Percentiles rank a stretch among this genome's conserved stretches.
Evolutionary conservation across 129 eudicot genomes (phyloP).

Genomic region (Flaveria robusta): DNA sequence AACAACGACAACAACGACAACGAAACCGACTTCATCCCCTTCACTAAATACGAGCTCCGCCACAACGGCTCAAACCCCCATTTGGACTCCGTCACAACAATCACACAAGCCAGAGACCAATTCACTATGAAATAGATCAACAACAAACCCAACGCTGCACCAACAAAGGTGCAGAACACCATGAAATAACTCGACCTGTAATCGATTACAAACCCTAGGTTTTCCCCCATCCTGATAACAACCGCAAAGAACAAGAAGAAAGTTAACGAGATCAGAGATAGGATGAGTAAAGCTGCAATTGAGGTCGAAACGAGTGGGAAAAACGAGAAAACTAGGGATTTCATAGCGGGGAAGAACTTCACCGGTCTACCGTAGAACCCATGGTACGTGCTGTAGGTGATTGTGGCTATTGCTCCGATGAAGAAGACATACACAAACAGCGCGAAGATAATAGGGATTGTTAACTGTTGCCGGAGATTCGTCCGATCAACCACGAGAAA

Average conservation of each 20-base stretch:
- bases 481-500: conserved; percentile 24
- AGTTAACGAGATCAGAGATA: conserved; percentile 21
- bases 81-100: conserved; percentile 46
- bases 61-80: conserved; percentile 50
- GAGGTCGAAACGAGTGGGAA: conserved; percentile 56
- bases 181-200: conserved; percentile 7
- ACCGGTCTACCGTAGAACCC: conserved; percentile 78
- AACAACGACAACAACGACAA: conserved; percentile 28
- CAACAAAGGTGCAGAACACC: background rate
- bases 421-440: conserved; percentile 39
- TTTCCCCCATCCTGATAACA: background rate
- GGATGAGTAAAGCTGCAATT: conserved; percentile 29
- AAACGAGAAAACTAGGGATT: conserved; percentile 43
- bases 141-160: background rate
- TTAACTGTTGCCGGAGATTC: conserved; percentile 20
- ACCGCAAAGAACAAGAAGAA: conserved; percentile 6
- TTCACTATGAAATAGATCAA: conserved; percentile 29
- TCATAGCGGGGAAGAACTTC: conserved; percentile 49
- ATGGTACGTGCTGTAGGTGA: conserved; percentile 68
- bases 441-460: conserved; percentile 36
- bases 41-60: conserved; percentile 41
- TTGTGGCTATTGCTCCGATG: conserved; percentile 49
- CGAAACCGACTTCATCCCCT: conserved; percentile 41
- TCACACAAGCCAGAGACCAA: conserved; percentile 43
- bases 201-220: conserved; percentile 30